phyloP scores from a whole-genome alignment of 495 filamentous ascomycete genomes.

The Cercophora samala region DNA sequence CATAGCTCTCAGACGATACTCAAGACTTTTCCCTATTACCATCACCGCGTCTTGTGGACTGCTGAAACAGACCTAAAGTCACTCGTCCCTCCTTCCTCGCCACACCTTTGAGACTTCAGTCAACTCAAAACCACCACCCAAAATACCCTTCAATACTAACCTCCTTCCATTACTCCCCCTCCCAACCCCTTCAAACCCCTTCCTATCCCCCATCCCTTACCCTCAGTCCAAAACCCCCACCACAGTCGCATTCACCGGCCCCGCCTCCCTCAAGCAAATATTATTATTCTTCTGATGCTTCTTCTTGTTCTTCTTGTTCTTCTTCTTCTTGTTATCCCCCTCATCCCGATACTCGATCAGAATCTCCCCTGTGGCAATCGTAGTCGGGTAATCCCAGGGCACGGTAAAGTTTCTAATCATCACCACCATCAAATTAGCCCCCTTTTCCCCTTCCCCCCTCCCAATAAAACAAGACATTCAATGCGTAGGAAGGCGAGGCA shows the following conservation, averaged over 20 bases:
- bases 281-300: slow-evolving; percentile 9
- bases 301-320: too few species aligned
- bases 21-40: too few species aligned
- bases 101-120: too few species aligned
- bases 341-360: slow-evolving; percentile 4
- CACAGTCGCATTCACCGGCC: slow-evolving; percentile 20
- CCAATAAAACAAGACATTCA: too few species aligned
- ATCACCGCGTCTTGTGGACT: too few species aligned
- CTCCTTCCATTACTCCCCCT: too few species aligned
- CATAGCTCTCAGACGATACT: too few species aligned
- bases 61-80: too few species aligned
- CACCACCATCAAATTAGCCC: not conserved
- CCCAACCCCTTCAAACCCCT: not conserved
- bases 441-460: slow-evolving; percentile 2
- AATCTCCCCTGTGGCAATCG: slow-evolving; percentile 17
- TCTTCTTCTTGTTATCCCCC: not conserved
- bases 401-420: slow-evolving; percentile 28
- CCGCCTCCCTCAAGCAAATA: slow-evolving; percentile 13
- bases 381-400: slow-evolving; percentile 27
- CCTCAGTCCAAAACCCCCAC: slow-evolving; percentile 18
- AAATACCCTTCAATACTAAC: too few species aligned
- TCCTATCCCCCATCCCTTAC: not conserved
- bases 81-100: too few species aligned
- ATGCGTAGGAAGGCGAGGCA: too few species aligned
- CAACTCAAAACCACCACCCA: too few species aligned